Conservation (phyloP, 345 rosid genomes). For the Corchorus capsularis region DNA sequence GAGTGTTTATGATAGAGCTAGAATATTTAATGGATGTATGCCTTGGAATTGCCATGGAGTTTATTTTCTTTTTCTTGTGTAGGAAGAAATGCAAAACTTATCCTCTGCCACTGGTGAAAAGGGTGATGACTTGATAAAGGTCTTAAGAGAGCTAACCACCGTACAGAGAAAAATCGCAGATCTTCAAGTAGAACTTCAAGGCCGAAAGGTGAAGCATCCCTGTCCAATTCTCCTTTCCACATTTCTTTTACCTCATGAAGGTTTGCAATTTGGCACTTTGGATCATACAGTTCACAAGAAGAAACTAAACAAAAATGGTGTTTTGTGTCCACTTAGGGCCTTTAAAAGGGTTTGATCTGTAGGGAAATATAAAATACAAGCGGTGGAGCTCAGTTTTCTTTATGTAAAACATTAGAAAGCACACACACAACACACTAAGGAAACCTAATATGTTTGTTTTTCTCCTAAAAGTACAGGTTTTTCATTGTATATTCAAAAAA, state of each 20-base stretch:
- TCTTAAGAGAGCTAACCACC: slow-evolving; percentile 76
- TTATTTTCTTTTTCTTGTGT: slow-evolving; percentile 7
- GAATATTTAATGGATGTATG: not conserved
- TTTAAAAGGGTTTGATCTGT: not conserved
- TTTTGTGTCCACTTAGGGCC: not conserved
- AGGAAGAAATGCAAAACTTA: slow-evolving; percentile 70
- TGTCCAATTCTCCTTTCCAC: not conserved
- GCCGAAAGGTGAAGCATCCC: slow-evolving; percentile 70
- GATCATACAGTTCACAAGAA: not conserved
- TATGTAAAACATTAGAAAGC: not conserved
- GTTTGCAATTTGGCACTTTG: not conserved
- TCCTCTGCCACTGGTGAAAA: slow-evolving; percentile 58
- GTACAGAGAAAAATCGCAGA: slow-evolving; percentile 95
- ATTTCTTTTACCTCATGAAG: not conserved
- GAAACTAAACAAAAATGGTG: not conserved
- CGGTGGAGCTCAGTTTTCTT: not conserved
- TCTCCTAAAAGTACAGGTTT: not conserved
- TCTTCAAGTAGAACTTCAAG: slow-evolving; percentile 96
- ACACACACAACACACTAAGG: not conserved
- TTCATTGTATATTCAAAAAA: not conserved
- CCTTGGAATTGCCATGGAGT: not conserved
- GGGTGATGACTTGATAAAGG: slow-evolving; percentile 81
- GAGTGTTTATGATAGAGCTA: not conserved
- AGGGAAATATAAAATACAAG: not conserved
- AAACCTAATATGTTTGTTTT: not conserved